Evolutionary conservation across 495 filamentous ascomycete species (phyloP), one percentile per base, ranked within the genome.

Genomic region (Lepraria neglecta): DNA sequence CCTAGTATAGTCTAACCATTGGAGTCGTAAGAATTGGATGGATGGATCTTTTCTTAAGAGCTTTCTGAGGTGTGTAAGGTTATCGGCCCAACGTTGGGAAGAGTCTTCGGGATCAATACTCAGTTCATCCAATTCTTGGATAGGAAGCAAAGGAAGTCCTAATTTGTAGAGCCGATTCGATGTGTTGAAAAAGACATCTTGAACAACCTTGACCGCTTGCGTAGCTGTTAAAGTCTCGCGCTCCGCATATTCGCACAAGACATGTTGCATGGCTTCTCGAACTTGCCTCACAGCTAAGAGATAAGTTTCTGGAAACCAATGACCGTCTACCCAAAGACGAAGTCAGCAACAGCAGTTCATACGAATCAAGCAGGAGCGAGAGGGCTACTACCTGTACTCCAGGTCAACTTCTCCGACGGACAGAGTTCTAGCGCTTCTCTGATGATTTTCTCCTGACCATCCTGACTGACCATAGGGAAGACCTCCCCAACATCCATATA

Each of bases 401-500:
- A 96, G 2, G 92, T 68, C 3, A 96, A 73, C 71, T 94, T 94
- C 61, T 81, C 84, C 30, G 78, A 82, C 0, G 91, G 91, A 44
- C 84, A 84, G 0, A 94, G 70, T 68, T 95, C 91, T 12, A 95
- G 72, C 43, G 87, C 81, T 72, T 95, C 79, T 40, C 85, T 80
- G 7, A 96, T 58, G 17, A 92, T 81, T 3, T 74, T 75, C 67
- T 89, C 86, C 71, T 96, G 89, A 0, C 87, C 91, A 47, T 91
- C 83, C 56, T 85, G 81, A 66, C 89, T 94, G 30, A 95, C 24
- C 72, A 83, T 86, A 3, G 90, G 90, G 64, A 95, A 95, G 0
- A 95, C 87, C 69, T 91, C 88, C 0, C 91, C 90, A 57, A 95
- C 83, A 65, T 95, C 91, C 12, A 91, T 80, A 70, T 91, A 95